Evolutionary conservation across 2,329 filamentous ascomycete species (phyloP), one percentile per base, ranked within the genome.

Genomic region (Albifimbria verrucaria): DNA sequence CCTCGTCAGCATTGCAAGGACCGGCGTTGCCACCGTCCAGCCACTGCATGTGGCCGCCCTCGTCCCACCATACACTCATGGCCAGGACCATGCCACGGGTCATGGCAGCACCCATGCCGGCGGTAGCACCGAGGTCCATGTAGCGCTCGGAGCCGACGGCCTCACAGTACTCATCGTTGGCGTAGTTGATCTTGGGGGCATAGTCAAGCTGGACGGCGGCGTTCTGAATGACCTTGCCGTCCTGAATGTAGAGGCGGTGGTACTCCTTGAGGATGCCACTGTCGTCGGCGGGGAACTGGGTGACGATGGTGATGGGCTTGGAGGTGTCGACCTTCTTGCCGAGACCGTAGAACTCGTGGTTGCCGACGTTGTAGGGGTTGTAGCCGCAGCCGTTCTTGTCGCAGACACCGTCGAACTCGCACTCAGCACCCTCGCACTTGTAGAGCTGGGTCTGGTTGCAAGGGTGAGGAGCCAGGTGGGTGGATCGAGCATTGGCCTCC

Each of bases 41-140:
- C 80, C 80, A 83, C 21, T 70, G 66, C 80, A 83, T 82, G 54
- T 70, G 73, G 22, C 70, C 72, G 28, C 72, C 65, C n/a, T 72
- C 70, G 54, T 81, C 79, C 71, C 78, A 80, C 79, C 79, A 83
- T 50, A 83, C 68, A 57, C 70, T 74, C 61, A 83, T 72, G 20
- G 70, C 70, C n/a, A 81, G 68, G 0, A 80, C 77, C 78, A 80
- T 80, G 23, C 74, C 77, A 11, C 76, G 69, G 22, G 59, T 59
- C 59, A 79, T 63, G 23, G 76, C 69, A 21, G 75, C 70, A 3
- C 76, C 76, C 73, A 79, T 77, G 17, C 65, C 70, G 54, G 67
- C 68, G 49, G 71, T 71, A 7, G 68, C 77, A 21, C 77, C 77
- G 2, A 77, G 61, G 2, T 64, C 62, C 23, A 67, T 60, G 58